Evolutionary conservation across 495 filamentous ascomycete species (phyloP).

Genomic region (Daldinia childiae): DNA sequence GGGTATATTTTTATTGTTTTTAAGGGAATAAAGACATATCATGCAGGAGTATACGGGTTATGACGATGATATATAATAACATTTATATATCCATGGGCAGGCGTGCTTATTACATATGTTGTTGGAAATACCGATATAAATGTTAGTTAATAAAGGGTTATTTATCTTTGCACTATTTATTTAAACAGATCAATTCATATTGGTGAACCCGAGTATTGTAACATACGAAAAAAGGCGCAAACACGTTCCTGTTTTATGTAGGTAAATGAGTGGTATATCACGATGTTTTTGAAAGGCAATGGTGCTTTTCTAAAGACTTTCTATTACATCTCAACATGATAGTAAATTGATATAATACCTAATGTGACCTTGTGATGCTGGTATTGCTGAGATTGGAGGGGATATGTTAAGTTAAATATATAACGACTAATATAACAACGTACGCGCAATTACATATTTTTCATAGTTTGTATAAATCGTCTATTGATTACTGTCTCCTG

Average conservation of each 20-base stretch:
- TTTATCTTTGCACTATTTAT: background rate
- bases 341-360: background rate
- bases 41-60: too few relatives aligned
- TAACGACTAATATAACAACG: background rate
- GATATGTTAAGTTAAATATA: background rate
- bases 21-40: too few relatives aligned
- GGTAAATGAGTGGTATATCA: background rate
- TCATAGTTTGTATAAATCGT: background rate
- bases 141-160: too few relatives aligned
- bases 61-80: too few relatives aligned
- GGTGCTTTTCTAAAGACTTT: background rate
- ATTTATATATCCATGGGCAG: too few relatives aligned
- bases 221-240: background rate
- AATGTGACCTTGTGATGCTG: background rate
- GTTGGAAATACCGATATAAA: too few relatives aligned
- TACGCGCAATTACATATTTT: background rate
- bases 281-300: background rate
- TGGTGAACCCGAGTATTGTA: background rate
- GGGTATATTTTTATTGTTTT: too few relatives aligned
- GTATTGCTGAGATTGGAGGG: background rate
- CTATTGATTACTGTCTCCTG: slow-evolving; percentile 3
- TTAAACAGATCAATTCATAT: background rate
- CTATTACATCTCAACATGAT: background rate
- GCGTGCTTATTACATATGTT: too few relatives aligned
- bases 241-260: background rate